Percentiles rank a stretch among this genome's conserved stretches.
phyloP scores from a whole-genome alignment of 208 protist genomes.

The Leptomonas pyrrhocoris region DNA sequence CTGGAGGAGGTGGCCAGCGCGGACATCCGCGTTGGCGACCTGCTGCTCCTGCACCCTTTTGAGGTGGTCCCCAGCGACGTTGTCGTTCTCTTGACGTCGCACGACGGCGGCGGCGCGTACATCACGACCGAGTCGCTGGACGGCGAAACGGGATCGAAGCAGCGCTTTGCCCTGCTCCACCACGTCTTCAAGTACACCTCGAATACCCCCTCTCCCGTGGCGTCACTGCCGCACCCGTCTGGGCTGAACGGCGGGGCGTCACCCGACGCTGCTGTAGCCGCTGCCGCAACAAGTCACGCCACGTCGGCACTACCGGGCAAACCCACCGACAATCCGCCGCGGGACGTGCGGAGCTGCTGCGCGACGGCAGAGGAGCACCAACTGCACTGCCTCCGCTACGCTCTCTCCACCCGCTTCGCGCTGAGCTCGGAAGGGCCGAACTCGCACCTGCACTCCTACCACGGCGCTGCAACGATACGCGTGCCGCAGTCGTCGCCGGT shows the following conservation, averaged over 20 bases:
- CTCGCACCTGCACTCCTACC: conserved; percentile 59
- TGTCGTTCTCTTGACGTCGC: conserved; percentile 76
- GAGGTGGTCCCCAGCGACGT: conserved; percentile 91
- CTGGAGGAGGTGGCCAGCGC: conserved; percentile 52
- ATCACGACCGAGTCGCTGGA: conserved; percentile 93
- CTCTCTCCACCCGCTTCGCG: conserved; percentile 22
- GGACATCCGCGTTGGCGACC: conserved; percentile 79
- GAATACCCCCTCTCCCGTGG: not conserved
- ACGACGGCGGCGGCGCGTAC: conserved; percentile 64
- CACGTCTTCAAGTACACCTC: conserved; percentile 37
- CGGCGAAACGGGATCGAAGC: conserved; percentile 89
- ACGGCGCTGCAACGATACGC: conserved; percentile 37
- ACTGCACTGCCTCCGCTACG: conserved; percentile 33
- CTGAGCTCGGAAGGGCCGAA: conserved; percentile 71
- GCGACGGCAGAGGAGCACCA: conserved; percentile 25
- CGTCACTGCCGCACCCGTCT: not conserved
- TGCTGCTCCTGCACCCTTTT: conserved; percentile 69
- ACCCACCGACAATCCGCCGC: conserved; percentile 3
- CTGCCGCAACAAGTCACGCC: not conserved
- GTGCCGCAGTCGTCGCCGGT: conserved; percentile 16
- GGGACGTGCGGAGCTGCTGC: conserved; percentile 21
- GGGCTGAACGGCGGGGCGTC: not conserved
- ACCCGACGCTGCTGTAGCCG: not conserved
- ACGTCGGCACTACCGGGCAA: not conserved
- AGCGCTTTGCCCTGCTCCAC: conserved; percentile 56